Evolutionary conservation across 805 yeast genomes (phyloP), one percentile per base, ranked within the genome.

Genomic region (Saccharomycopsis lassenensis): DNA sequence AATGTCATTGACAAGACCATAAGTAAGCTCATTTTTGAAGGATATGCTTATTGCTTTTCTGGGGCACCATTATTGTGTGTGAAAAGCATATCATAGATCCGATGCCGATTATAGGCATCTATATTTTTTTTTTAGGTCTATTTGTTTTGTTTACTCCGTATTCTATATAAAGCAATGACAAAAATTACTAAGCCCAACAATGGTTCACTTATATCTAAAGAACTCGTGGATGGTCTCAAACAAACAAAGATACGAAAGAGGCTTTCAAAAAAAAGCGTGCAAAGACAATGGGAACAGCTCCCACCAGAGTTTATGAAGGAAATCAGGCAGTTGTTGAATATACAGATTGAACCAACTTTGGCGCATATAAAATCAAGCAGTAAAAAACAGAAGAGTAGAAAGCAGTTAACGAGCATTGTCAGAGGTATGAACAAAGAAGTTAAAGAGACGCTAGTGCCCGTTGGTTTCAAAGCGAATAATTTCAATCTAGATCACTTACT

Each of bases 281-380:
- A 38, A 29, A 38, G 35, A 25, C 37, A 38, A 29, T 41, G 45
- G 45, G 45, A 41, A 21, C 43, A 38, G 14, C 27, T 41, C 7
- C 25, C 35, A 5, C 20, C 5, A n/a, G 35, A 20, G 4, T 38
- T 37, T 14, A 7, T 35, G 8, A 18, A 26, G 5, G 43, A 41
- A 22, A 21, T 41, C 17, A 14, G 18, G 15, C 20, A 29, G 14
- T 17, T 38, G 5, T 21, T 41, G 14, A 7, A 5, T 4, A 20
- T 30, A n/a, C 35, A 33, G 24, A 26, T 38, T 3, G 45, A 41
- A 21, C 45, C 45, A 4, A 21, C 34, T 5, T 21, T 41, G 15
- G 17, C 12, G 3, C 17, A n/a, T 12, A 18, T 41, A 17, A 38
- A 37, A 24, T 36, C 43, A 4, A 33, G 28, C 2, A 33, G 31